Evolutionary conservation across 805 yeast species (phyloP).

Genomic region (Yamadazyma sp.): DNA sequence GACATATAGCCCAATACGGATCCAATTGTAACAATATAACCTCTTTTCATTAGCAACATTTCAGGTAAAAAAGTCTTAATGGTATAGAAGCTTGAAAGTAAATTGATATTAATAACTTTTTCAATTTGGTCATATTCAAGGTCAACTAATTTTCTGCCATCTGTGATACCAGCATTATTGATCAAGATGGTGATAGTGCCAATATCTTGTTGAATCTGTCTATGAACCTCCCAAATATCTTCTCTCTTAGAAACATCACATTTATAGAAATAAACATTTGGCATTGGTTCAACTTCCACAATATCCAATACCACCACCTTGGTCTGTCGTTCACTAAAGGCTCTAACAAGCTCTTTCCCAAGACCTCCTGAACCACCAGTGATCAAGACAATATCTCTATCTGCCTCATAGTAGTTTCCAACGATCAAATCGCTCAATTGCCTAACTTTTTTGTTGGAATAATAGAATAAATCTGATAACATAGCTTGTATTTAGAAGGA

Average conservation of each 20-base stretch:
- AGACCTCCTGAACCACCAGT: slow-evolving; percentile 87
- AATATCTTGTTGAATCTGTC: slow-evolving; percentile 39
- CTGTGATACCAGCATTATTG: slow-evolving; percentile 81
- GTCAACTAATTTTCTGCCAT: slow-evolving; percentile 55
- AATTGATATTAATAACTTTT: slow-evolving; percentile 60
- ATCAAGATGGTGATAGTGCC: slow-evolving; percentile 68
- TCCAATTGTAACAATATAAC: slow-evolving; percentile 77
- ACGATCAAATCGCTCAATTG: slow-evolving; percentile 36
- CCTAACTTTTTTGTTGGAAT: slow-evolving; percentile 21
- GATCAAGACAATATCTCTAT: slow-evolving; percentile 60
- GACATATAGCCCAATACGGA: slow-evolving; percentile 83
- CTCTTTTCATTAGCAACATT: slow-evolving; percentile 60
- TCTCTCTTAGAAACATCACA: slow-evolving; percentile 68
- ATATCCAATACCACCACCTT: slow-evolving; percentile 69
- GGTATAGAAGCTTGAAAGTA: slow-evolving; percentile 67
- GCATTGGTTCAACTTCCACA: slow-evolving; percentile 18
- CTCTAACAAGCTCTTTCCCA: slow-evolving; percentile 59
- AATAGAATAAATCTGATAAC: slow-evolving; percentile 11
- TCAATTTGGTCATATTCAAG: slow-evolving; percentile 58
- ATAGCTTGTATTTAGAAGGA: too few species aligned
- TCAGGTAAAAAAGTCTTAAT: slow-evolving; percentile 69
- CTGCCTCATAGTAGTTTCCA: slow-evolving; percentile 53
- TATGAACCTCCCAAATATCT: slow-evolving; percentile 41
- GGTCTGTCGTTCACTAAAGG: slow-evolving; percentile 38
- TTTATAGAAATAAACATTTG: slow-evolving; percentile 49